Percentiles rank a stretch among this genome's conserved stretches.
These are phyloP conservation scores for Citrullus mucosospermus DNA, from an alignment of 306 rosid genomes.

Conservation along the genomic window DNA sequence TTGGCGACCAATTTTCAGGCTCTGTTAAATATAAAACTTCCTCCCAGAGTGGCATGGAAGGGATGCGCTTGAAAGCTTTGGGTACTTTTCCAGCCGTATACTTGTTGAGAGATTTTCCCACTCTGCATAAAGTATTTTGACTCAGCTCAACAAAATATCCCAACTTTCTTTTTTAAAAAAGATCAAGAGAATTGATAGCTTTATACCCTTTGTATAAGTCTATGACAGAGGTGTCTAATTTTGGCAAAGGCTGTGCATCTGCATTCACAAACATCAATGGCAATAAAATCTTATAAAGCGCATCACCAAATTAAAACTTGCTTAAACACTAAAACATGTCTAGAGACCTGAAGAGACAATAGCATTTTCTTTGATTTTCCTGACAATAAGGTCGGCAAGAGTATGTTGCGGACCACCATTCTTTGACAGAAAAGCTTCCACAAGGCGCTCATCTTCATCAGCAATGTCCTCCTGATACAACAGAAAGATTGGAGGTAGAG, in stretches of 20 bases:
- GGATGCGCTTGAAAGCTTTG: constrained; percentile 62
- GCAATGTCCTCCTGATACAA: constrained; percentile 38
- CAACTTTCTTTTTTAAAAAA: neutral
- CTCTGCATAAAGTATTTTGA: constrained; percentile 24
- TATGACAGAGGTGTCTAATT: constrained; percentile 49
- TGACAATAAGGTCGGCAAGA: constrained; percentile 53
- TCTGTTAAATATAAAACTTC: constrained; percentile 65
- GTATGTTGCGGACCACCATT: constrained; percentile 36
- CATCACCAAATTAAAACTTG: neutral
- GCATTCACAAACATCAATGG: constrained; percentile 15
- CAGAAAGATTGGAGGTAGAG: neutral
- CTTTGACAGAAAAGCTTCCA: constrained; percentile 48
- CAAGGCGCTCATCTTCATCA: constrained; percentile 54
- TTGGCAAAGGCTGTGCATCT: constrained; percentile 58
- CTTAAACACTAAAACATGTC: neutral
- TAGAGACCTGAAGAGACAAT: constrained; percentile 36
- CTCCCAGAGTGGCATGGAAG: constrained; percentile 69
- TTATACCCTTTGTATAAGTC: constrained; percentile 64
- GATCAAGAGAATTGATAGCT: neutral
- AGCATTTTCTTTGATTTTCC: constrained; percentile 54
- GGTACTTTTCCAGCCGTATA: constrained; percentile 72
- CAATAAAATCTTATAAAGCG: neutral
- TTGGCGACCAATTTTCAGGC: constrained; percentile 93
- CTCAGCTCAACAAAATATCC: neutral
- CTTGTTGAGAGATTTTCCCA: constrained; percentile 49